Conservation (phyloP, 2,329 filamentous ascomycete genomes). For the Parafenestella ontariensis region DNA sequence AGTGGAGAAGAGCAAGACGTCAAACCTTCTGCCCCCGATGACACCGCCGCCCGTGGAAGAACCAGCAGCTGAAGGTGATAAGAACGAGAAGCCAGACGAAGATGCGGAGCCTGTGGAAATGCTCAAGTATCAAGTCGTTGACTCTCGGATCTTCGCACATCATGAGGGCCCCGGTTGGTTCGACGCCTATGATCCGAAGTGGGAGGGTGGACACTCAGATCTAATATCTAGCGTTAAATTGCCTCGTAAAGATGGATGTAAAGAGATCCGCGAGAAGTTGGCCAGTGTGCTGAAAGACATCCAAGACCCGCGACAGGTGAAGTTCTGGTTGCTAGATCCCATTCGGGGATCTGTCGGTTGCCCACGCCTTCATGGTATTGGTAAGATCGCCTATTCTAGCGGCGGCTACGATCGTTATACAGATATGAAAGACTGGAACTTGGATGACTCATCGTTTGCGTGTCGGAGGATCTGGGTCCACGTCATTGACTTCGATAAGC, state of each 20-base stretch:
- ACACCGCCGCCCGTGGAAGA: constrained; percentile 14
- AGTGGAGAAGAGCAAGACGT: constrained; percentile 31
- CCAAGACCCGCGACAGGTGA: constrained; percentile 48
- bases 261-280: constrained; percentile 42
- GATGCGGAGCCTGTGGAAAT: constrained; percentile 10
- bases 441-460: constrained; percentile 28
- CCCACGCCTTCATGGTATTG: constrained; percentile 40
- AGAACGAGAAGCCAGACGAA: constrained; percentile 4
- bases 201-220: constrained; percentile 16
- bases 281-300: constrained; percentile 33
- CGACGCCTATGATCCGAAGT: constrained; percentile 41
- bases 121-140: constrained; percentile 41
- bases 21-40: constrained; percentile 17
- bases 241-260: constrained; percentile 29
- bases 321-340: constrained; percentile 50
- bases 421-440: constrained; percentile 34
- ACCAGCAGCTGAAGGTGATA: constrained; percentile 3
- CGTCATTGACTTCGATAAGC: constrained; percentile 36
- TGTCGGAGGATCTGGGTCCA: constrained; percentile 46
- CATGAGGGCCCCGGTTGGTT: constrained; percentile 49
- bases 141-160: constrained; percentile 41
- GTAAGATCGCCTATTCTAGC: constrained; percentile 43
- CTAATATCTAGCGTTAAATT: constrained; percentile 31
- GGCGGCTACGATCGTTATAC: constrained; percentile 36
- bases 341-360: constrained; percentile 36